These are phyloP conservation scores for Beverwykella pulmonaria DNA, from an alignment of 495 filamentous ascomycete genomes.

Conservation along the genomic window DNA sequence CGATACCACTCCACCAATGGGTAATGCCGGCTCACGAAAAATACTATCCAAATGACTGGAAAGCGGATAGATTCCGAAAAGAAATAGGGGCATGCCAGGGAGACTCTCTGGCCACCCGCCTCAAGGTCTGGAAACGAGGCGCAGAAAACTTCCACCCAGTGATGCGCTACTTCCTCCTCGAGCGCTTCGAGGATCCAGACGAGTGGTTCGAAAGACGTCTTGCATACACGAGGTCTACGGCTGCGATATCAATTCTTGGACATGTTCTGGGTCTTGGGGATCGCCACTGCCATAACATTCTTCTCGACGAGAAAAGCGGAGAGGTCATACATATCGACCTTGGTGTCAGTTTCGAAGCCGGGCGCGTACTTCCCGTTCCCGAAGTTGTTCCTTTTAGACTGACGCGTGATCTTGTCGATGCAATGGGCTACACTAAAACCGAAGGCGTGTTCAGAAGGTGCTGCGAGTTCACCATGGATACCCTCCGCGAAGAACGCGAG, in stretches of 20 bases:
- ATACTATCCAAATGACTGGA: slow-evolving; percentile 85
- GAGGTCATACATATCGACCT: slow-evolving; percentile 97
- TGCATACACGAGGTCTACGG: slow-evolving; percentile 88
- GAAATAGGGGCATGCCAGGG: slow-evolving; percentile 71
- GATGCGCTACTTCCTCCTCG: slow-evolving; percentile 96
- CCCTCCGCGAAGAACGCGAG: slow-evolving; percentile 86
- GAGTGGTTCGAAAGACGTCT: slow-evolving; percentile 89
- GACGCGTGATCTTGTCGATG: slow-evolving; percentile 94
- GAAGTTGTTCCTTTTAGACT: slow-evolving; percentile 94
- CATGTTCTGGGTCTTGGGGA: slow-evolving; percentile 95
- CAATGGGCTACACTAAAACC: slow-evolving; percentile 92
- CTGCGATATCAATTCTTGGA: slow-evolving; percentile 92
- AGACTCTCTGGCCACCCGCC: slow-evolving; percentile 66
- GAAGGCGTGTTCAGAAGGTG: slow-evolving; percentile 95
- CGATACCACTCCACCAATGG: slow-evolving; percentile 85
- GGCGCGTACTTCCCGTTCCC: slow-evolving; percentile 88
- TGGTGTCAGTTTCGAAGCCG: slow-evolving; percentile 92
- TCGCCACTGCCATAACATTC: slow-evolving; percentile 93
- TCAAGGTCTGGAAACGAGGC: slow-evolving; percentile 72
- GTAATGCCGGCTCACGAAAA: slow-evolving; percentile 84
- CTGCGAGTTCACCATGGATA: slow-evolving; percentile 95
- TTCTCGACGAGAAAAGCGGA: slow-evolving; percentile 85
- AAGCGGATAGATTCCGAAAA: slow-evolving; percentile 71
- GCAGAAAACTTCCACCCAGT: slow-evolving; percentile 84
- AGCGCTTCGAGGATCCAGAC: slow-evolving; percentile 89